Percentiles rank a stretch among this genome's conserved stretches.
phyloP scores from a whole-genome alignment of 257 asterid genomes.

The Solanum bukasovii region DNA sequence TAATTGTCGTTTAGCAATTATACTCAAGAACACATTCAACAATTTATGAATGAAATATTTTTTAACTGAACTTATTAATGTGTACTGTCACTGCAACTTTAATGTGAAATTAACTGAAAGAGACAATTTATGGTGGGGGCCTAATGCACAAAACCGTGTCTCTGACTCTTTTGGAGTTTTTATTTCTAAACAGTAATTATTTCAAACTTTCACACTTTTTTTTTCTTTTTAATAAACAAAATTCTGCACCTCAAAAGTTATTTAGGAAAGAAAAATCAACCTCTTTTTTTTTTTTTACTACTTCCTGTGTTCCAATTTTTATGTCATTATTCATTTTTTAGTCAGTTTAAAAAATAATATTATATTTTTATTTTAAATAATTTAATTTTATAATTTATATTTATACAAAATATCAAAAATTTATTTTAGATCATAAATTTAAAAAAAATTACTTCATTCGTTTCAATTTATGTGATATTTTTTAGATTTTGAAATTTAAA shows the following conservation, averaged over 20 bases:
- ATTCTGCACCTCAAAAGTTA: not conserved
- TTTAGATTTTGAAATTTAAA: too few relatives aligned
- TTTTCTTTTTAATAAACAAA: not conserved
- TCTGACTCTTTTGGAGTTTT: not conserved
- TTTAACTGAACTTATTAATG: not conserved
- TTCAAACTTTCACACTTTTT: not conserved
- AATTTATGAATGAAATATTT: not conserved
- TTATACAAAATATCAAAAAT: too few relatives aligned
- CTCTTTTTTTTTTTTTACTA: too few relatives aligned
- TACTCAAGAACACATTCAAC: not conserved
- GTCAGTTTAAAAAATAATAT: too few relatives aligned
- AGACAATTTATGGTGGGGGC: not conserved
- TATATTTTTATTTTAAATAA: too few relatives aligned
- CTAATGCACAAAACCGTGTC: not conserved
- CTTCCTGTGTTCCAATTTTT: not conserved
- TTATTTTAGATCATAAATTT: too few relatives aligned
- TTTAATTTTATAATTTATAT: too few relatives aligned
- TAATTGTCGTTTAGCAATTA: not conserved
- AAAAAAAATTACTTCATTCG: too few relatives aligned
- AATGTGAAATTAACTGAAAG: not conserved
- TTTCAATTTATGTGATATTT: not conserved
- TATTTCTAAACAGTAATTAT: not conserved
- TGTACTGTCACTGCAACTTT: not conserved
- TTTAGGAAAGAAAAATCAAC: too few relatives aligned
- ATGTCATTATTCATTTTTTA: not conserved